A percentile compares a stretch with the other conserved stretches of the same genome.
Evolutionary conservation across 2,329 filamentous ascomycete genomes (phyloP).

Genomic region (Aspergillus spinulosporus): DNA sequence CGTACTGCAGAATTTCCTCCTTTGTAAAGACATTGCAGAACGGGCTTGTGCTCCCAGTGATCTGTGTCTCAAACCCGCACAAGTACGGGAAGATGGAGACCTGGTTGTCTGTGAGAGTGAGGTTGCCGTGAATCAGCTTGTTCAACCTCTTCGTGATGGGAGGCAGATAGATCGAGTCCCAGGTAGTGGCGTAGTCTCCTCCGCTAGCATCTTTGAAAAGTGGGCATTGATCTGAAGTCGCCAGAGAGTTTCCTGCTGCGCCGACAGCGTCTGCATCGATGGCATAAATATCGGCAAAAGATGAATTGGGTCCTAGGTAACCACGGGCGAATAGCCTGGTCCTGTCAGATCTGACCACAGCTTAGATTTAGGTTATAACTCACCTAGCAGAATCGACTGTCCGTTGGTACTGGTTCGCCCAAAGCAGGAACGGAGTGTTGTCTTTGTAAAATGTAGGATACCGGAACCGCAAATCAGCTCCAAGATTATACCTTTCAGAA

Average conservation of each 20-base stretch:
- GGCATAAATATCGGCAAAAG: slow-evolving; percentile 40
- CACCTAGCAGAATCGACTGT: slow-evolving; percentile 28
- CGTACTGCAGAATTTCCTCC: slow-evolving; percentile 62
- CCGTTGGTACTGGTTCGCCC: slow-evolving; percentile 66
- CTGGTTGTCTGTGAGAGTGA: slow-evolving; percentile 57
- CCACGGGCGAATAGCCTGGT: slow-evolving; percentile 59
- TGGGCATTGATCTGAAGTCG: slow-evolving; percentile 63
- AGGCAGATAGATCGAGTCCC: slow-evolving; percentile 21
- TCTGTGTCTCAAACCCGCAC: slow-evolving; percentile 71
- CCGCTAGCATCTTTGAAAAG: slow-evolving; percentile 53
- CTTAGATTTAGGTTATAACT: neutral
- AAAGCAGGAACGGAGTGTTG: slow-evolving; percentile 57
- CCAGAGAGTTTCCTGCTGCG: slow-evolving; percentile 63
- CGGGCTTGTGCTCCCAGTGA: slow-evolving; percentile 60
- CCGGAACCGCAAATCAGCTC: slow-evolving; percentile 21
- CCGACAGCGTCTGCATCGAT: slow-evolving; percentile 56
- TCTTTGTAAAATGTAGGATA: slow-evolving; percentile 51
- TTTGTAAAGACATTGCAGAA: slow-evolving; percentile 65
- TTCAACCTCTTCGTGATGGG: slow-evolving; percentile 52
- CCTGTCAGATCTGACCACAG: slow-evolving; percentile 53
- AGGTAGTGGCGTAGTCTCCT: slow-evolving; percentile 25
- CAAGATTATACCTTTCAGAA: slow-evolving; percentile 32
- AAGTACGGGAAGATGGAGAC: slow-evolving; percentile 64
- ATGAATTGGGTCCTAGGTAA: slow-evolving; percentile 59
- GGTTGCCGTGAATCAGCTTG: slow-evolving; percentile 51